Evolutionary conservation across 352 stramenopile species (phyloP), one percentile per base, ranked within the genome.

Genomic region (Phytophthora uliginosa): DNA sequence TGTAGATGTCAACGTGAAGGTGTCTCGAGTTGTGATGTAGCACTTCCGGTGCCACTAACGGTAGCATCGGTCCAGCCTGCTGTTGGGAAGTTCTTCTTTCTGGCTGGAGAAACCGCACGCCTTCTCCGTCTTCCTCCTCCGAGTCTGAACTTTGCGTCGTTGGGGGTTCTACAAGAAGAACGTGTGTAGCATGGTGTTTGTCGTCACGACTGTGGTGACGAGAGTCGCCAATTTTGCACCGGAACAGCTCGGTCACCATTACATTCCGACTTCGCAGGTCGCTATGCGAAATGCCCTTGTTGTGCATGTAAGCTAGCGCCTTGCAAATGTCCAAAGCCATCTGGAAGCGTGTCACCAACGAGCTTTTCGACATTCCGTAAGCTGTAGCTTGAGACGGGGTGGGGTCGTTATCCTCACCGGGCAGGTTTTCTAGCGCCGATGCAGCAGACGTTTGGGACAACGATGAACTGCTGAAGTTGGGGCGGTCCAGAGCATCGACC

Each of bases 201-300:
- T 76, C 63, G 54, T 73, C 64, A 22, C 74, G 69, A 26, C 70
- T 77, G 51, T 87, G 54, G 17, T 81, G 83, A 3, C 82, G 74
- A 34, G 87, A 81, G 42, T 93, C 85, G 20, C 76, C 85, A 56
- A 95, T 53, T 60, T 93, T 95, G 73, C 81, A 88, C 18, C 63
- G 63, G 57, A 90, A 85, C 18, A 76, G 26, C 24, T 86, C 79
- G 1, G 79, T 87, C 47, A 93, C 69, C 24, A 95, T 74, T 28
- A 95, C 82, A 64, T 93, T 93, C 40, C 86, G 81, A 74, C 80
- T 91, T 2, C 86, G 86, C 26, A 95, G 31, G 40, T 95, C 88
- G 40, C 78, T 79, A 28, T 95, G 88, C 9, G 78, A 83, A 33
- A 91, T 67, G 3, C 78, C 73, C 50, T 69, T 73, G 28, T 82